phyloP scores from a whole-genome alignment of 1,139 yeast species.

The Saccharomyces pastorianus region DNA sequence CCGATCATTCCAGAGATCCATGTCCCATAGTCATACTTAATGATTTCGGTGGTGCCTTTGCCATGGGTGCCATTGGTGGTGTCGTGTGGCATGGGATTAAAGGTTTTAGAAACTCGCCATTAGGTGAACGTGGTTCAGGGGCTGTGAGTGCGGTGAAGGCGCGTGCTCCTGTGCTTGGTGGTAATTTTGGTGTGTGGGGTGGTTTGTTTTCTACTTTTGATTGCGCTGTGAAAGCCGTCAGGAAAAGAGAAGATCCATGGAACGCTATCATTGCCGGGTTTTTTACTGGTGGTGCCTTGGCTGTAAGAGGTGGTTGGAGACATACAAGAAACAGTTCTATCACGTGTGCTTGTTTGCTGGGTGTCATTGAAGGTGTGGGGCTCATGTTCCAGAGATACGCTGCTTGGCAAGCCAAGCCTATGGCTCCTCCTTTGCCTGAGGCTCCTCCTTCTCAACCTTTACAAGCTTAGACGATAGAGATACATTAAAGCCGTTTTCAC shows the following conservation, averaged over 20 bases:
- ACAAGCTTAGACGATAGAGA: constrained; percentile 20
- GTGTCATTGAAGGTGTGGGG: constrained; percentile 97
- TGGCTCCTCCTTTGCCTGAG: constrained; percentile 69
- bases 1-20: constrained; percentile 98
- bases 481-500: not conserved
- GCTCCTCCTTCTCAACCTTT: constrained; percentile 33
- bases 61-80: constrained; percentile 98
- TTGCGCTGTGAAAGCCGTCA: constrained; percentile 88
- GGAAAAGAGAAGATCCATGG: constrained; percentile 98
- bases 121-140: constrained; percentile 89
- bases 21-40: constrained; percentile 93
- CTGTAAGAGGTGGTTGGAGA: constrained; percentile 97
- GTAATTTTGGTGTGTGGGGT: constrained; percentile 99
- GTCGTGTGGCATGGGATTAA: constrained; percentile 98
- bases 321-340: constrained; percentile 95
- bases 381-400: constrained; percentile 86
- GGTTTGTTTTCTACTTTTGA: constrained; percentile 93
- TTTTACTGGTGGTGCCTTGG: constrained; percentile 95
- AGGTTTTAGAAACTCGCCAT: constrained; percentile 96
- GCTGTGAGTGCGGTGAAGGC: constrained; percentile 86
- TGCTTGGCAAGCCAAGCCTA: constrained; percentile 78
- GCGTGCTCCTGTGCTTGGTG: constrained; percentile 97
- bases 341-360: constrained; percentile 93
- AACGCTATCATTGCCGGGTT: constrained; percentile 97
- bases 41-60: constrained; percentile 97